These are phyloP conservation scores for Aristolochia fimbriata DNA, from an alignment of 164 flowering plant genomes.

Conservation along the genomic window DNA sequence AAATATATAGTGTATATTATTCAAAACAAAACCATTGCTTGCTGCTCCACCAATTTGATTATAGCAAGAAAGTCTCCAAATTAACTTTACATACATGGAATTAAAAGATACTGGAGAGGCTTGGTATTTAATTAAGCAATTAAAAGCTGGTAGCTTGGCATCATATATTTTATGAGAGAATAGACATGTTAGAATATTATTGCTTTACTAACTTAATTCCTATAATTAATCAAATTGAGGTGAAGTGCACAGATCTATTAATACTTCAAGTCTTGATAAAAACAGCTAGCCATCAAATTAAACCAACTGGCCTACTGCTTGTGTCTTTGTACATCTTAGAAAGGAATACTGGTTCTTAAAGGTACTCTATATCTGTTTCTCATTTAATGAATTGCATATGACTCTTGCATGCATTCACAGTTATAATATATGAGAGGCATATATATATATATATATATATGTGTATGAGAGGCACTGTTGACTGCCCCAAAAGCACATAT, in stretches of 20 bases:
- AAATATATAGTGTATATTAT: constrained; percentile 6
- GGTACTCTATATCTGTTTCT: too few species aligned
- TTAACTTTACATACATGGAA: not conserved
- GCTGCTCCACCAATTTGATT: not conserved
- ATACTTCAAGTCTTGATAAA: too few species aligned
- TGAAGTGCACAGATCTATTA: not conserved
- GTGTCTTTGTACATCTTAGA: too few species aligned
- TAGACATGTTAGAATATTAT: too few species aligned
- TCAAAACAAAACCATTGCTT: constrained; percentile 7
- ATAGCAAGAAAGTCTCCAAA: constrained; percentile 4
- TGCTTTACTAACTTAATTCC: not conserved
- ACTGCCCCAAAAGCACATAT: not conserved
- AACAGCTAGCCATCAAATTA: too few species aligned
- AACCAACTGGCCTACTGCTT: too few species aligned
- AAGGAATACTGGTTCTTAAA: too few species aligned
- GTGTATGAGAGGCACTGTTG: too few species aligned
- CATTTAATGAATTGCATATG: too few species aligned
- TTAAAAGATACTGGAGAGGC: not conserved
- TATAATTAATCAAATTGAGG: not conserved
- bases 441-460: not conserved
- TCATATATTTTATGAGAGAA: not conserved
- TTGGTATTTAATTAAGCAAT: not conserved
- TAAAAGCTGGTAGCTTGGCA: not conserved
- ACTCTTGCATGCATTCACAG: not conserved
- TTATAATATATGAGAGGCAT: too few species aligned